A percentile compares a stretch with the other conserved stretches of the same genome.
Conservation (phyloP, 2,329 filamentous ascomycete genomes). For the Leptographium radiaticola region DNA sequence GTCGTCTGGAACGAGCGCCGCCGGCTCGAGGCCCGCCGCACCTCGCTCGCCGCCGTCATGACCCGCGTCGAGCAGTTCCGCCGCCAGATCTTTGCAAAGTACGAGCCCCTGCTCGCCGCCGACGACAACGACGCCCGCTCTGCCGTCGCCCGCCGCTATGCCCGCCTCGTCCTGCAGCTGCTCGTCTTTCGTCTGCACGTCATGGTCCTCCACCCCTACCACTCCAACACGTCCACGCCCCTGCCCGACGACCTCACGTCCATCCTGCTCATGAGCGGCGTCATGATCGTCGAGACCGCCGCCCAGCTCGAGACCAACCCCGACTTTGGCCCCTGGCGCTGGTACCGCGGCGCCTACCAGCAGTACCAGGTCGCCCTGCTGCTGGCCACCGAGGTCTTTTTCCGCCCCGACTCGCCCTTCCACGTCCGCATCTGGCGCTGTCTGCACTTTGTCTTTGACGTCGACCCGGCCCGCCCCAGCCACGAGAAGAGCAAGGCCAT, state of each 20-base stretch:
- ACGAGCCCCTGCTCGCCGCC: constrained; percentile 48
- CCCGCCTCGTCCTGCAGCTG: constrained; percentile 51
- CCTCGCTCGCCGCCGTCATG: constrained; percentile 49
- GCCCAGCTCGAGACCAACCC: constrained; percentile 31
- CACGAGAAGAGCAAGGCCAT: constrained; percentile 48
- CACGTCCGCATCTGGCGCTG: constrained; percentile 57
- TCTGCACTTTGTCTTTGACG: constrained; percentile 58
- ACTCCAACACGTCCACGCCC: constrained; percentile 29
- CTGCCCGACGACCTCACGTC: constrained; percentile 51
- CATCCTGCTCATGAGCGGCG: constrained; percentile 49
- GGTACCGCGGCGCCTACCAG: constrained; percentile 60
- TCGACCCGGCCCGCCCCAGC: constrained; percentile 36
- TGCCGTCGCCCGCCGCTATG: constrained; percentile 36
- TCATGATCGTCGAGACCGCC: constrained; percentile 34
- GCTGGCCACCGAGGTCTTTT: constrained; percentile 53
- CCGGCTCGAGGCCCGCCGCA: constrained; percentile 47
- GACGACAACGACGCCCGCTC: constrained; percentile 21
- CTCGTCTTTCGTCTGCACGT: constrained; percentile 50
- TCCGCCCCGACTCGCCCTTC: constrained; percentile 40
- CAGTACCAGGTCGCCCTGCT: constrained; percentile 61
- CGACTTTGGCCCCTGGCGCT: constrained; percentile 45
- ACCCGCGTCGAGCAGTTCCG: constrained; percentile 58
- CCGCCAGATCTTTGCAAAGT: constrained; percentile 50
- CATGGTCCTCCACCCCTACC: constrained; percentile 56
- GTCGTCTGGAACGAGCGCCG: constrained; percentile 57